Evolutionary conservation across 202 grass and related monocot genomes (phyloP).

Genomic region (Cymbopogon flexuosus): DNA sequence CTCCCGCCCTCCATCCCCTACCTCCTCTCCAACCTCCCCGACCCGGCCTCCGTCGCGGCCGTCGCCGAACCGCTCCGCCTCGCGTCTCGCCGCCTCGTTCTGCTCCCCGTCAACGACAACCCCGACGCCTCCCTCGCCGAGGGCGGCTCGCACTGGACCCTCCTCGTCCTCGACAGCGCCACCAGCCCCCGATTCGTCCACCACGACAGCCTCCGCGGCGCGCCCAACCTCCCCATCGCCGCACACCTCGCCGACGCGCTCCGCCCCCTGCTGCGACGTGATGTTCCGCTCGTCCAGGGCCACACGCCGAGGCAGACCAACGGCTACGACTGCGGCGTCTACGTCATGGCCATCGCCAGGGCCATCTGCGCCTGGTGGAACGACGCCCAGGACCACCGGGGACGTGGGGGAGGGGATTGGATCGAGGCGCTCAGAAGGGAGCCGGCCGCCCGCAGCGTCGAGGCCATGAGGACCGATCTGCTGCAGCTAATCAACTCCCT

Average conservation of each 20-base stretch:
- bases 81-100: no score
- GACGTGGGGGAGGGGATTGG: conserved; percentile 36
- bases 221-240: background rate
- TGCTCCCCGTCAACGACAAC: no score
- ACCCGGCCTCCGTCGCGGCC: no score
- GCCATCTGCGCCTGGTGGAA: conserved; percentile 62
- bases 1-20: no score
- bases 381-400: conserved; percentile 27
- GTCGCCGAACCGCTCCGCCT: no score
- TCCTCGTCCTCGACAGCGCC: background rate
- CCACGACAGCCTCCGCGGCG: background rate
- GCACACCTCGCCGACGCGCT: conserved; percentile 26
- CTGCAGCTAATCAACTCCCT: conserved; percentile 47
- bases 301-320: conserved; percentile 60
- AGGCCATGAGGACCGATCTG: conserved; percentile 50
- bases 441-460: conserved; percentile 41
- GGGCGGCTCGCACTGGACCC: background rate
- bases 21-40: no score
- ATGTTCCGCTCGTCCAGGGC: conserved; percentile 48
- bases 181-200: background rate
- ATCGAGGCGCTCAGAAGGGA: conserved; percentile 41
- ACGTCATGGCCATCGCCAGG: conserved; percentile 54
- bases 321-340: conserved; percentile 71
- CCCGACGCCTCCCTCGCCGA: background rate
- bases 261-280: conserved; percentile 19